Conservation (phyloP, 208 protist genomes). For the Blastocrithidia nonstop region DNA sequence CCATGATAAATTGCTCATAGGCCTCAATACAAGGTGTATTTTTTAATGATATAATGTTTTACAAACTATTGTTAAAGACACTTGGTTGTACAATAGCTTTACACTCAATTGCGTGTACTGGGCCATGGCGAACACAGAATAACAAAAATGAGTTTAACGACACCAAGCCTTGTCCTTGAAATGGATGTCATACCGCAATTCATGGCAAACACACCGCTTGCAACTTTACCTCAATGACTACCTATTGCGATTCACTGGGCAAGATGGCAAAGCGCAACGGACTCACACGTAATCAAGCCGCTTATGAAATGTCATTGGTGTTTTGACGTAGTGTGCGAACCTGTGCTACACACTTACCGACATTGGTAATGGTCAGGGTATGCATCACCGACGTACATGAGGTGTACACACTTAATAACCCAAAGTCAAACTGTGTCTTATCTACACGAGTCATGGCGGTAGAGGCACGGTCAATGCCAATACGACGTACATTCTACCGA, state of each 20-base stretch:
- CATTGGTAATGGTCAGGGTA: conserved; percentile 42
- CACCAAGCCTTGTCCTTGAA: conserved; percentile 24
- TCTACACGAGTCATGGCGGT: conserved; percentile 26
- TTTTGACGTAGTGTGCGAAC: conserved; percentile 46
- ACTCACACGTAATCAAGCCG: conserved; percentile 55
- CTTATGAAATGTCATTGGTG: conserved; percentile 17
- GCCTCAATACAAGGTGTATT: conserved; percentile 35
- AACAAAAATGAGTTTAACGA: conserved; percentile 31
- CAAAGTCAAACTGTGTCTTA: conserved; percentile 36
- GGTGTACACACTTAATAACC: too few relatives aligned
- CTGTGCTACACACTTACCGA: conserved; percentile 42
- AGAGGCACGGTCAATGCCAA: conserved; percentile 27
- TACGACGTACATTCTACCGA: conserved; percentile 13
- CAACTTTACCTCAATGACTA: conserved; percentile 37
- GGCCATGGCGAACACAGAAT: conserved; percentile 40
- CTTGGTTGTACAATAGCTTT: conserved; percentile 39
- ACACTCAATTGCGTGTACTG: conserved; percentile 43
- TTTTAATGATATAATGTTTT: conserved; percentile 42
- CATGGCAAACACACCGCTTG: conserved; percentile 46
- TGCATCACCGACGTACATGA: conserved; percentile 42
- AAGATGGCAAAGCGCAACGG: conserved; percentile 44
- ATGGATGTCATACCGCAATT: conserved; percentile 45
- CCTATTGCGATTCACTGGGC: conserved; percentile 42
- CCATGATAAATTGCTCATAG: conserved; percentile 39
- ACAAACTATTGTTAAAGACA: conserved; percentile 66